Base-by-base conservation (phyloP, 805 yeast species). In the Yamadazyma kitorensis region DNA sequence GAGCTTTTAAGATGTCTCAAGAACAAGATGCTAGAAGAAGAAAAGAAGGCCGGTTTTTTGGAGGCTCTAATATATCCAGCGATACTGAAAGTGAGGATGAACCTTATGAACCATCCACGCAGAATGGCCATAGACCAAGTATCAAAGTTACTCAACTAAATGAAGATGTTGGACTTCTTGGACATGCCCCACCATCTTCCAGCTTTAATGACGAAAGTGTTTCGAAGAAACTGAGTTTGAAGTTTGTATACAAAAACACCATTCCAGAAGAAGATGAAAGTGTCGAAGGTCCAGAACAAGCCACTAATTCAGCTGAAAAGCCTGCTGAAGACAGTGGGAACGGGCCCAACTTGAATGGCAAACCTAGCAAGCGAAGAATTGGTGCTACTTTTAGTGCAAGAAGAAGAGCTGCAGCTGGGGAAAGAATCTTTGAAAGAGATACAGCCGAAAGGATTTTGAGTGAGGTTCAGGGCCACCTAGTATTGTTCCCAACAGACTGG, bases 401-500 rank as follows among this genome's bases (percentile, higher is more conserved):
- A 38, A 54, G 62, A 42, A 59, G 59, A 31, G 60, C 63, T 36
- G 63, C 59, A 26, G 55, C 57, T 5, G 67, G 68, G 13, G 74
- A 76, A 33, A 66, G 74, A 29, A 74, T 84, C 2, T 78, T 72
- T 44, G 95, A 84, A 40, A 73, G 83, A 35, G 80, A 76, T 27
- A 78, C 93, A 0, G 94, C 96, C 0, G 88, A 81, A 44, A 68
- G 80, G 39, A 64, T 88, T 22, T 63, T 93, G 42, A 65, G 69
- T 31, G 80, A 86, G 37, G 67, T 91, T 13, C 84, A 80, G 33
- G 98, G 98, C 2, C 84, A 93, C 52, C 61, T 93, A 46, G 97
- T 93, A 5, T 55, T 82, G n/a, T 91, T 89, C 67, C 98, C 98
- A 0, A 72, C 85, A 0, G 87, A 87, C 41, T 93, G 98, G 98